phyloP scores from a whole-genome alignment of 306 rosid genomes.

The Vigna reflexopilosa region DNA sequence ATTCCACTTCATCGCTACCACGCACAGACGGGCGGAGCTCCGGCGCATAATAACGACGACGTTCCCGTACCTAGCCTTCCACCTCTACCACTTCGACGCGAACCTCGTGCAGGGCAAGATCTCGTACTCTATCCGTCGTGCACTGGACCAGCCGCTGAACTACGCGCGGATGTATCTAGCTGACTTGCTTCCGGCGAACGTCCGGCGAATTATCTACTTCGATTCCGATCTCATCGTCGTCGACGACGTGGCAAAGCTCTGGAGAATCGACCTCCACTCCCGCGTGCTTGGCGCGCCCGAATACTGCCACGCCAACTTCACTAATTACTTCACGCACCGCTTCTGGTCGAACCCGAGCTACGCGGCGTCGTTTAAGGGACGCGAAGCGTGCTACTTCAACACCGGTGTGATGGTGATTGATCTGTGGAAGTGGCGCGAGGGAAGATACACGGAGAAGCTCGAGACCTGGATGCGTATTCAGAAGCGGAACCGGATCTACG shows the following conservation, averaged over 20 bases:
- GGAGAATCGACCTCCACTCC: slow-evolving; percentile 65
- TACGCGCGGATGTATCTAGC: slow-evolving; percentile 92
- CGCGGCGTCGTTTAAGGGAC: slow-evolving; percentile 63
- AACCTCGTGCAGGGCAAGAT: slow-evolving; percentile 80
- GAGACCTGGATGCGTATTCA: slow-evolving; percentile 92
- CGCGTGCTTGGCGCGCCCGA: slow-evolving; percentile 90
- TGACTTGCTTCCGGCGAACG: slow-evolving; percentile 66
- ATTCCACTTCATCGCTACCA: slow-evolving; percentile 81
- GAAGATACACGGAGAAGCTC: slow-evolving; percentile 66
- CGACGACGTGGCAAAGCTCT: slow-evolving; percentile 89
- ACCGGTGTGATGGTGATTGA: slow-evolving; percentile 98
- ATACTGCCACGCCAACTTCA: slow-evolving; percentile 91
- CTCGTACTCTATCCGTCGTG: slow-evolving; percentile 81
- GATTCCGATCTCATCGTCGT: slow-evolving; percentile 89
- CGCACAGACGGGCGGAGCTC: slow-evolving; percentile 60
- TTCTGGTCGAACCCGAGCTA: slow-evolving; percentile 72
- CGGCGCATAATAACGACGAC: slow-evolving; percentile 70
- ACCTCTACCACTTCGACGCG: slow-evolving; percentile 76
- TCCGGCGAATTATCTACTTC: slow-evolving; percentile 78
- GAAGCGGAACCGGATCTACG: slow-evolving; percentile 80
- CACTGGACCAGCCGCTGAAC: slow-evolving; percentile 89
- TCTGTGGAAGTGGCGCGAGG: slow-evolving; percentile 81
- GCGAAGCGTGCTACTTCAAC: slow-evolving; percentile 81
- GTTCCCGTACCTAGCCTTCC: slow-evolving; percentile 76
- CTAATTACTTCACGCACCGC: slow-evolving; percentile 74